Percentiles rank a stretch among this genome's conserved stretches.
These are phyloP conservation scores for Solanum bulbocastanum DNA, from an alignment of 257 asterid species.

Conservation along the genomic window DNA sequence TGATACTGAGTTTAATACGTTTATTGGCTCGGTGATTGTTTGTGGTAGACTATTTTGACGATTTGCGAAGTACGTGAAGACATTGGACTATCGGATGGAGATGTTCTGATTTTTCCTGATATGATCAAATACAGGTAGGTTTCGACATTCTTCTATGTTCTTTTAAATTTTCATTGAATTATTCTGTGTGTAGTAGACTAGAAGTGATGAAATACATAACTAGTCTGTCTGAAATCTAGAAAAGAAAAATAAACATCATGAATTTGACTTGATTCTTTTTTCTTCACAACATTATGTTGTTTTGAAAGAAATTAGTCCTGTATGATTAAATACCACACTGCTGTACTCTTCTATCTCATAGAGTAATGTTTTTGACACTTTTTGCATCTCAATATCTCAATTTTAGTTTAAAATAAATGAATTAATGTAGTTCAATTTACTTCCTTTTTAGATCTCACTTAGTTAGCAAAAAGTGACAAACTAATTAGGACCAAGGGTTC, in stretches of 20 bases:
- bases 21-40: conserved; percentile 7
- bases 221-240: background rate
- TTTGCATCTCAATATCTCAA: background rate
- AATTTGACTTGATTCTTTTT: background rate
- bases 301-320: background rate
- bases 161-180: background rate
- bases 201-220: background rate
- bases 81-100: conserved; percentile 62
- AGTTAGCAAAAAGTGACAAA: background rate
- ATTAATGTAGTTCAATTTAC: background rate
- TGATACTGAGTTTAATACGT: background rate
- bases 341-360: background rate
- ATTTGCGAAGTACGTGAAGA: conserved; percentile 67
- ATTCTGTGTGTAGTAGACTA: background rate
- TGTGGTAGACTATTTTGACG: conserved; percentile 70
- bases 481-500: background rate
- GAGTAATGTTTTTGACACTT: background rate
- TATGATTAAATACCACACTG: background rate
- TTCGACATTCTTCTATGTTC: background rate
- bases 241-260: background rate
- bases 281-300: background rate
- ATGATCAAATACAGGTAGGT: conserved; percentile 71
- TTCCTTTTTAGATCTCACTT: background rate
- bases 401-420: background rate
- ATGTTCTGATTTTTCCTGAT: conserved; percentile 83